Base-by-base conservation (phyloP, 1,284 basidiomycete genomes). In the Fomitiporia mediterranea region DNA sequence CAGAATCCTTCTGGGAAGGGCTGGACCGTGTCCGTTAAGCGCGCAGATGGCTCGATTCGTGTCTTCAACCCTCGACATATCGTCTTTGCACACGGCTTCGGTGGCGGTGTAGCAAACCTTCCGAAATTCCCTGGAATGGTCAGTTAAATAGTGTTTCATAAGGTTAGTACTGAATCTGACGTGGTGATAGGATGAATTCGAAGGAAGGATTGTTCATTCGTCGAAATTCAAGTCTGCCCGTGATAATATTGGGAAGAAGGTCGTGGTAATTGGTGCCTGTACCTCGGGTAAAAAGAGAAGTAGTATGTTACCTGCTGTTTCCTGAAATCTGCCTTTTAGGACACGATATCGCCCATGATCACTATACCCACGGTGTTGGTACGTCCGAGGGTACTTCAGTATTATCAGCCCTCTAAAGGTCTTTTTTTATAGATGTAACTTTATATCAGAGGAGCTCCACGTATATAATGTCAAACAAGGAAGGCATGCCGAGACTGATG, bases 371-470 rank as follows among this genome's bases (percentile, higher is more conserved):
- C 55, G 78, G 75, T 34, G 71, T 74, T 15, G 74, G 78, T 69
- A 61, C 46, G 70, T 50, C 19, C 13, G 13, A 13, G 19, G 11
- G 3, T 17, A 38, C 46, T 40, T 40, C 11, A 9, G n/a, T 25
- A 17, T 28, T n/a, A n/a, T n/a, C n/a, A n/a, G n/a, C n/a, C 4
- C n/a, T 51, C 17, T 42, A 5, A n/a, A n/a, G 11, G 5, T 15
- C 35, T 19, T n/a, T 7, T 2, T 11, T 3, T 30, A 11, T 9
- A 79, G 79, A 80, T 47, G 75, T 82, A 3, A 84, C 82, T 2
- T 80, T 86, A 71, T 77, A 79, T 58, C 86, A 88, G 67, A 74
- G 85, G 25, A 74, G 74, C 30, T 75, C 80, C 2, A 86, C 82
- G 7, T 85, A 82, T 65, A 69, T 87, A 61, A 82, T 86, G 77